Base-by-base conservation (phyloP, 2,329 filamentous ascomycete genomes). In the Penicillium polonicum region DNA sequence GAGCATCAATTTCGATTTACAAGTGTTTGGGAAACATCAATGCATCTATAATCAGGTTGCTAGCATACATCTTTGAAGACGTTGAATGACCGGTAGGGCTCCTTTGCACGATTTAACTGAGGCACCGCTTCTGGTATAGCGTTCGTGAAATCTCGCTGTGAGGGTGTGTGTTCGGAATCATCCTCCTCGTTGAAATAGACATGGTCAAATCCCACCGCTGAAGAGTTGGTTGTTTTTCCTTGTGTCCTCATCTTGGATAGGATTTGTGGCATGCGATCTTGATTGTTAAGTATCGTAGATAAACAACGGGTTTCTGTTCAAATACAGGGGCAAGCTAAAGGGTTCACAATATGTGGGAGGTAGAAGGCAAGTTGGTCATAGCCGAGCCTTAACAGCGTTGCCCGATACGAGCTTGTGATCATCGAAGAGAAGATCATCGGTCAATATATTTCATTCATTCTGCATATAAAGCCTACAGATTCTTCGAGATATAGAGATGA, bases 71-170 rank as follows among this genome's bases (percentile, higher is more conserved):
- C 51, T 39, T 54, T 54, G 51, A 54, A 54, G 23, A 54, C 42
- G 13, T 54, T 54, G 51, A 54, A 54, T 19, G 51, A 54, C 15
- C 51, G 51, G 25, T 54, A 54, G 9, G 51, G 51, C 17, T 54
- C 31, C n/a, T 29, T 44, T 41, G 12, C 12, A 17, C 35, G 25
- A 13, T 15, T 12, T 13, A 35, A 5, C 27, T 19, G 42, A 19
- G n/a, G 17, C 8, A 1, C 23, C 5, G 13, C 33, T 21, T 46
- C n/a, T 19, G n/a, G 25, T 5, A n/a, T n/a, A 15, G 12, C 5
- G 10, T 19, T 33, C 4, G 13, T 33, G 13, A 2, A 8, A 4
- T 19, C 10, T 41, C 9, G 36, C n/a, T 29, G 36, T 5, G 36
- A 31, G 13, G 25, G 6, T 50, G 12, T 25, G 17, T 42, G 25